phyloP scores from a whole-genome alignment of 2,329 filamentous ascomycete species.

The Paracoccidioides lutzii region DNA sequence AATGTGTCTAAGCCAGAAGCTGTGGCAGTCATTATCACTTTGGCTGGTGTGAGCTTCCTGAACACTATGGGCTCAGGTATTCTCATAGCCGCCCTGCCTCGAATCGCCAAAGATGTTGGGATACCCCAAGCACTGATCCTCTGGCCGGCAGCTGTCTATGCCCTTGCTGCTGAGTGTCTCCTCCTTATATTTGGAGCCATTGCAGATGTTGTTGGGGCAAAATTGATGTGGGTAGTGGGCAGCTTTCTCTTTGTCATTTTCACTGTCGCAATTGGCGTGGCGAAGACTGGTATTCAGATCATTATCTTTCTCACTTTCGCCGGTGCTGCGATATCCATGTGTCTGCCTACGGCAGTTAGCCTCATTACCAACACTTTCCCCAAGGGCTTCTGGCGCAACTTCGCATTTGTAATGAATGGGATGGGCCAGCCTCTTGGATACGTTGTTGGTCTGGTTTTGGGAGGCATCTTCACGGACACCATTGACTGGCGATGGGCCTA shows the following conservation, averaged over 20 bases:
- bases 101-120: slow-evolving; percentile 17
- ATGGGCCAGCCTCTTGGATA: slow-evolving; percentile 36
- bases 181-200: slow-evolving; percentile 35
- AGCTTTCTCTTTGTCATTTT: slow-evolving; percentile 28
- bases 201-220: slow-evolving; percentile 35
- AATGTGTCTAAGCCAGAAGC: slow-evolving; percentile 7
- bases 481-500: slow-evolving; percentile 26
- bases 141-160: slow-evolving; percentile 18
- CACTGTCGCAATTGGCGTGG: slow-evolving; percentile 27
- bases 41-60: slow-evolving; percentile 19
- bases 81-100: slow-evolving; percentile 18
- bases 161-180: slow-evolving; percentile 32
- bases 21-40: slow-evolving; percentile 15
- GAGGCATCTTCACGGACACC: slow-evolving; percentile 33
- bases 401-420: slow-evolving; percentile 36
- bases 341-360: slow-evolving; percentile 32
- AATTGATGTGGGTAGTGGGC: slow-evolving; percentile 33
- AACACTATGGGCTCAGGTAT: slow-evolving; percentile 21
- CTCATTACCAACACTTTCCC: slow-evolving; percentile 35
- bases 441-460: slow-evolving; percentile 33
- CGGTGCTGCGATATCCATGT: slow-evolving; percentile 31
- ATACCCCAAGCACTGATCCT: slow-evolving; percentile 14
- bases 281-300: slow-evolving; percentile 24
- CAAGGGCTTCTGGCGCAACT: slow-evolving; percentile 31
- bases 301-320: slow-evolving; percentile 33